phyloP scores from a whole-genome alignment of 129 eudicot species.

The Artemisia argyi region DNA sequence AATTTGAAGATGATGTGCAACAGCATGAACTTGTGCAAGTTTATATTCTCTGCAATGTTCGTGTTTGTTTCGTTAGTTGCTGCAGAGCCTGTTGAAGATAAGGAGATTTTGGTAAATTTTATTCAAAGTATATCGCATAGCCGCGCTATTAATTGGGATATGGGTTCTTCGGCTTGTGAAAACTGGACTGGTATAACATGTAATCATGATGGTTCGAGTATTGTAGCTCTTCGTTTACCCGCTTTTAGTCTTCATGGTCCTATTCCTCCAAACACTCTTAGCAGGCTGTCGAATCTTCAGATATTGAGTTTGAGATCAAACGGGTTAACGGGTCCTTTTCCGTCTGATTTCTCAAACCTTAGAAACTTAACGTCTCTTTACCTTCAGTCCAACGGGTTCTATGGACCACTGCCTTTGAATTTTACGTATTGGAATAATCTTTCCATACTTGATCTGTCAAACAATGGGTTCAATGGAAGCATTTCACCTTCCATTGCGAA shows the following conservation, averaged over 20 bases:
- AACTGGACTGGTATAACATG: slow-evolving; percentile 89
- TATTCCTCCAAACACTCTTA: slow-evolving; percentile 62
- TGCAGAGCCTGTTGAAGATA: slow-evolving; percentile 76
- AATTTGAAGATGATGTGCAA: slow-evolving; percentile 33
- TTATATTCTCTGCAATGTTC: slow-evolving; percentile 38
- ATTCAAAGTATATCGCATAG: slow-evolving; percentile 44
- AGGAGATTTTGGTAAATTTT: slow-evolving; percentile 65
- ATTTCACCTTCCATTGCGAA: slow-evolving; percentile 64
- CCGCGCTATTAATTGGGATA: slow-evolving; percentile 66
- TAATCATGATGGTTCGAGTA: slow-evolving; percentile 59
- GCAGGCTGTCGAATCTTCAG: slow-evolving; percentile 64
- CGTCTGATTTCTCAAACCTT: slow-evolving; percentile 70
- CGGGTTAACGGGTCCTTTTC: slow-evolving; percentile 64
- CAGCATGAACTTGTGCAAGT: too few relatives aligned
- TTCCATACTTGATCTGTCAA: slow-evolving; percentile 61
- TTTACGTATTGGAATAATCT: slow-evolving; percentile 70
- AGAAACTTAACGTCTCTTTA: slow-evolving; percentile 57
- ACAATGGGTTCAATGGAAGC: slow-evolving; percentile 64
- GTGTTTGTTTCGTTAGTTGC: slow-evolving; percentile 34
- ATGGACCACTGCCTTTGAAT: slow-evolving; percentile 69
- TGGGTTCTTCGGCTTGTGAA: slow-evolving; percentile 61
- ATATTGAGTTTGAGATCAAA: slow-evolving; percentile 79
- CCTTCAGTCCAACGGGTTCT: slow-evolving; percentile 67
- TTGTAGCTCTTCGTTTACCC: slow-evolving; percentile 78
- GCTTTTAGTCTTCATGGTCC: slow-evolving; percentile 66